Evolutionary conservation across 495 filamentous ascomycete species (phyloP), one percentile per base, ranked within the genome.

Genomic region (Geopyxis carbonaria): DNA sequence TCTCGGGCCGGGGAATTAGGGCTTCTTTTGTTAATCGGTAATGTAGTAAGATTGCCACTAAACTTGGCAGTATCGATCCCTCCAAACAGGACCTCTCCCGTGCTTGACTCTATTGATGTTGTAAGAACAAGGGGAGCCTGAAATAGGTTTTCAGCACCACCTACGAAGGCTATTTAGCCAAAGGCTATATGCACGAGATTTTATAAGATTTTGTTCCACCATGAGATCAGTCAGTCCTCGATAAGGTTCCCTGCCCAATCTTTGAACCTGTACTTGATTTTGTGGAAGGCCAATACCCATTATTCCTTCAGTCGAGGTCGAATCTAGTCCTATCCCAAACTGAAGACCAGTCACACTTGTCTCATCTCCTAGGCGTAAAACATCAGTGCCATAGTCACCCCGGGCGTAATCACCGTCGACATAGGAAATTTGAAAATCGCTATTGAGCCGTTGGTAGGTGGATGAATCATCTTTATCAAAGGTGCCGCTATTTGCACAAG

Each of bases 381-480:
- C 78, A 54, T 97, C 89, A 1, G 69, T 75, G 7, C 73, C 80
- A 58, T 94, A 94, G 51, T 87, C 83, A 6, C 89, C 89, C 4
- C 56, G 48, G 0, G 87, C 81, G 24, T 73, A 79, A 1, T 80
- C 76, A 31, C 79, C 79, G 58, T 95, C 89, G 19, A 82, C 80
- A 53, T 97, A 97, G 6, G 73, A 73, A 42, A 97, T 94, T 49
- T 87, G 80, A 63, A 97, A 97, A 46, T 79, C 68, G 46, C 66
- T 72, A 22, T 71, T 72, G 27, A 93, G 58, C 53, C 73, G 86
- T 38, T 69, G 50, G 59, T 85, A 91, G 0, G 87, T 78, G n/a
- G 77, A 79, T 2, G 86, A 93, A 0, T 61, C 57, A 50, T 78
- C 80, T n/a, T 78, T 64, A 34, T 69, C 48, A 55, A 82, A 89